Evolutionary conservation across 73 alveolate genomes (phyloP).

Genomic region (Tetrahymena borealis): DNA sequence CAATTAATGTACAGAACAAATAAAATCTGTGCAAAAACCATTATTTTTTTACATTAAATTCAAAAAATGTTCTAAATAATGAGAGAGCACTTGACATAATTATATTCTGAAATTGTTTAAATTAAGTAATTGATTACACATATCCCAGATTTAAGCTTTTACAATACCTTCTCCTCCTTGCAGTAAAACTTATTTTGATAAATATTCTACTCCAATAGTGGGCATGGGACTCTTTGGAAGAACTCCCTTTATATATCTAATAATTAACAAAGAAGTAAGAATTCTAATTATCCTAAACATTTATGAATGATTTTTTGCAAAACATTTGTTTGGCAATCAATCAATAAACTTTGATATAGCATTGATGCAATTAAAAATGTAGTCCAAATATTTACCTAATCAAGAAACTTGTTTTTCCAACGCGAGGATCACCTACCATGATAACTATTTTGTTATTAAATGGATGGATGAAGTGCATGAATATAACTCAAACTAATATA

Average conservation of each 20-base stretch:
- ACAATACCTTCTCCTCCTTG: conserved; percentile 14
- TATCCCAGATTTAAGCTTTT: conserved; percentile 41
- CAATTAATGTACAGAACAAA: too few relatives aligned
- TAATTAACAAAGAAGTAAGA: neutral
- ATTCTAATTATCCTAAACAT: too few relatives aligned
- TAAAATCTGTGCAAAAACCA: too few relatives aligned
- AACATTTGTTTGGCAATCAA: neutral
- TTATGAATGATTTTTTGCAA: neutral
- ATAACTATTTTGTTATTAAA: conserved; percentile 29
- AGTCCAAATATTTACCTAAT: conserved; percentile 10
- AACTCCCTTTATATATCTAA: conserved; percentile 28
- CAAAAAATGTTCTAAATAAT: too few relatives aligned
- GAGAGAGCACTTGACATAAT: too few relatives aligned
- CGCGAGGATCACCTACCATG: conserved; percentile 77
- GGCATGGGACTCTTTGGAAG: conserved; percentile 23
- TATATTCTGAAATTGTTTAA: too few relatives aligned
- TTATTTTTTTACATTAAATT: too few relatives aligned
- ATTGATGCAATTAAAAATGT: neutral
- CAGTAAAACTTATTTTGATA: conserved; percentile 10
- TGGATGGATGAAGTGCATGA: neutral
- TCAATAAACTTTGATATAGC: too few relatives aligned
- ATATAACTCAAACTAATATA: neutral
- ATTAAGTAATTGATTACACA: neutral
- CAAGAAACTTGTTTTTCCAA: conserved; percentile 64
- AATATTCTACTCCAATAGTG: conserved; percentile 44